Base-by-base conservation (phyloP, 352 stramenopile species). In the Pythium oligandrum region DNA sequence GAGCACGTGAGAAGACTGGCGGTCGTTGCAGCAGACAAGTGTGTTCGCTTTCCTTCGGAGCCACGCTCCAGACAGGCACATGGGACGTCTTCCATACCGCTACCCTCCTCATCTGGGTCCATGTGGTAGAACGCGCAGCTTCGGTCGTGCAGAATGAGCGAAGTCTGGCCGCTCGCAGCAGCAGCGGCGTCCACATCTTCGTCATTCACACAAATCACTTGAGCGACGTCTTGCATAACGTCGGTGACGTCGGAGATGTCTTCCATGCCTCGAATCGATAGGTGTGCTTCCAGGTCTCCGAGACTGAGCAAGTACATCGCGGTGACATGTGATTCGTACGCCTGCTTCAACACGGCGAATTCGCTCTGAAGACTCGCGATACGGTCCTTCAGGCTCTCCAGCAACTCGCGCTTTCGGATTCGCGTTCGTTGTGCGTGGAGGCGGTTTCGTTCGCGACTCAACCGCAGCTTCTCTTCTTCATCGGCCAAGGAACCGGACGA, bases 361-460 rank as follows among this genome's bases (percentile, higher is more conserved):
- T 90, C 80, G 36, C 68, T 64, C 55, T 88, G 66, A 31, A 90
- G 59, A 42, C 66, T 65, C 33, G 73, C 58, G 37, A 90, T 88
- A 42, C 75, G 77, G 51, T 86, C 78, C 49, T 86, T 90, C 12
- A 90, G 66, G 46, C 70, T 84, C 66, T 88, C 77, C 2, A 90
- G 64, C 51, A 88, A 51, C 70, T 90, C 77, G 39, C 80, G 75
- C 58, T 90, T 90, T 42, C 80, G 80, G 53, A 86, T 86, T 4
- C 80, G 66, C 52, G 77, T 90, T 46, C 77, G 80, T 59, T 90
- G 80, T 3, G 80, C 77, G 47, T 90, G 80, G 11, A 90, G 66
- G 0, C 80, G 80, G 58, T 90, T 90, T 35, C 80, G 80, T 43
- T 90, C 80, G 46, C 80, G 73, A 59, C 74, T 88, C 3, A 90